Conservation (phyloP, 2,329 filamentous ascomycete genomes). For the Akanthomyces dipterigenus region DNA sequence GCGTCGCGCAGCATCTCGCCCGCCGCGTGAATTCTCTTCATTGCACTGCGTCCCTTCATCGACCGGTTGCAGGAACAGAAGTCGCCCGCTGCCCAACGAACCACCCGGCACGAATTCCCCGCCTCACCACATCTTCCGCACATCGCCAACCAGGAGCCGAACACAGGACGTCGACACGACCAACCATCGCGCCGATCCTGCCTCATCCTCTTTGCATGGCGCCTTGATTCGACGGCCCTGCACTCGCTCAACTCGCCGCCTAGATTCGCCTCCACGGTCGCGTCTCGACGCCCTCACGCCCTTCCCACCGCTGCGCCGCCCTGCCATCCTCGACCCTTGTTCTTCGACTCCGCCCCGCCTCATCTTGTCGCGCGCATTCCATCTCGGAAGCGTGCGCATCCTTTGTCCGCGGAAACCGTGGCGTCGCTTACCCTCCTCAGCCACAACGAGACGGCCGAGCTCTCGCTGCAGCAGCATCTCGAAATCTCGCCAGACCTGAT, state of each 20-base stretch:
- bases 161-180: neutral
- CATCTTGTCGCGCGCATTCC: slow-evolving; percentile 6
- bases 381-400: slow-evolving; percentile 10
- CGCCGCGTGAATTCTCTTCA: neutral
- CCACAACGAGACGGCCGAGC: slow-evolving; percentile 44
- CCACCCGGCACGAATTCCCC: slow-evolving; percentile 6
- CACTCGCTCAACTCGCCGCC: neutral
- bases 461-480: slow-evolving; percentile 55
- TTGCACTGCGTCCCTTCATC: neutral
- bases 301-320: neutral
- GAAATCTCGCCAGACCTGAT: slow-evolving; percentile 48
- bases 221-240: neutral
- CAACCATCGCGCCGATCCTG: neutral
- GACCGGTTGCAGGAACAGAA: neutral
- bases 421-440: slow-evolving; percentile 51
- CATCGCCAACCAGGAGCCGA: neutral
- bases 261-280: neutral
- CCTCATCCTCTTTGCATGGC: neutral
- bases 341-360: neutral
- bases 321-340: neutral
- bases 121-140: slow-evolving; percentile 5
- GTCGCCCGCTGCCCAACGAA: slow-evolving; percentile 9
- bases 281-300: neutral
- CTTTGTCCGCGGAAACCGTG: slow-evolving; percentile 35
- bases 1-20: neutral